A percentile compares a stretch with the other conserved stretches of the same genome.
These are phyloP conservation scores for Tieghemostelium lacteum DNA, from an alignment of 78 protist species.

Conservation along the genomic window DNA sequence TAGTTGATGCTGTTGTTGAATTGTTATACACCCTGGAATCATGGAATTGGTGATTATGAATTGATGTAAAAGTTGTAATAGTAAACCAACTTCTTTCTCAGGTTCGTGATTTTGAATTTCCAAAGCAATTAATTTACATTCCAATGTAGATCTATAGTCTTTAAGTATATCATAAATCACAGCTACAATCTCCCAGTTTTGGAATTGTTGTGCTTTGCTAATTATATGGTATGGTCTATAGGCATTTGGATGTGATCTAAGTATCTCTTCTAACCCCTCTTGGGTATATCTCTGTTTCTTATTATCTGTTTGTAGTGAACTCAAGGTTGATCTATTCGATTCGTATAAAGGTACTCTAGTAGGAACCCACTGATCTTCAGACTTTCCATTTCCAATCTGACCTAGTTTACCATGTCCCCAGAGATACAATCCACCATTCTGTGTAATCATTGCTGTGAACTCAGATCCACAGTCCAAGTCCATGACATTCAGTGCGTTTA, in stretches of 20 bases:
- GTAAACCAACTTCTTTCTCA: background rate
- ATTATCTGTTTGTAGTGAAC: conserved; percentile 12
- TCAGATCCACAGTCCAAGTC: conserved; percentile 55
- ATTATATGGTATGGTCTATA: conserved; percentile 25
- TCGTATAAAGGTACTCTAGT: conserved; percentile 12
- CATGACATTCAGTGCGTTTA: conserved; percentile 48
- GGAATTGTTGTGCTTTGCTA: conserved; percentile 58
- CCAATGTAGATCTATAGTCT: conserved; percentile 54
- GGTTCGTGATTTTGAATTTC: conserved; percentile 24
- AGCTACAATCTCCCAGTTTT: conserved; percentile 54
- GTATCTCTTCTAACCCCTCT: conserved; percentile 55
- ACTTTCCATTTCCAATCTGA: conserved; percentile 73
- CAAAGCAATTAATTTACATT: conserved; percentile 22
- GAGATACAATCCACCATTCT: conserved; percentile 35
- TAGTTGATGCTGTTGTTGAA: conserved; percentile 2
- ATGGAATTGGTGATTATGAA: background rate
- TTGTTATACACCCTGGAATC: background rate
- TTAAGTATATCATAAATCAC: conserved; percentile 39
- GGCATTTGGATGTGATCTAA: background rate
- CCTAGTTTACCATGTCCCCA: conserved; percentile 66
- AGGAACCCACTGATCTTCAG: conserved; percentile 62
- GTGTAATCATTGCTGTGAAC: conserved; percentile 45
- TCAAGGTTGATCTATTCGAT: background rate
- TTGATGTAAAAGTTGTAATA: conserved; percentile 33
- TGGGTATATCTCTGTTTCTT: conserved; percentile 35